These are phyloP conservation scores for Pseudoneurospora amorphoporcata DNA, from an alignment of 495 filamentous ascomycete genomes.

Conservation along the genomic window DNA sequence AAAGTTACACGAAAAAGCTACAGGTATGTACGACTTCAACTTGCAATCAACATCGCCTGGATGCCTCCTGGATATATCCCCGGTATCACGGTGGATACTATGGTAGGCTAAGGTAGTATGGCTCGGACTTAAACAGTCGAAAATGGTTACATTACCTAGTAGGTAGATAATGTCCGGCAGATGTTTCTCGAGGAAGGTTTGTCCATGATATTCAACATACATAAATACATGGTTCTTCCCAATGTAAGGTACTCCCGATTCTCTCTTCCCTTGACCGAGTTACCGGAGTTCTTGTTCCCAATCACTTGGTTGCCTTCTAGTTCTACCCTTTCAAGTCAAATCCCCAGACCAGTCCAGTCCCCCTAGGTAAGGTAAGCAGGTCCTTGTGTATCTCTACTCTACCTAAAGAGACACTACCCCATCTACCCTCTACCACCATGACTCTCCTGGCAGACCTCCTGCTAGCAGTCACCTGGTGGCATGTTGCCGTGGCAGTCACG, in stretches of 20 bases:
- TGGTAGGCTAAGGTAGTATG: neutral
- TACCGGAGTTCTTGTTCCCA: neutral
- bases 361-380: neutral
- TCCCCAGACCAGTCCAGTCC: neutral
- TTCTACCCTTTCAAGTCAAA: too few species aligned
- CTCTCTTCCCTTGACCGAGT: neutral
- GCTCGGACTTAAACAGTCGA: neutral
- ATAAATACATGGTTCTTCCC: neutral
- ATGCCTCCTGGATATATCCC: neutral
- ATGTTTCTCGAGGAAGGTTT: neutral
- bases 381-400: neutral
- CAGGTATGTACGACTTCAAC: neutral
- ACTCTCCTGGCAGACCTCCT: constrained; percentile 4
- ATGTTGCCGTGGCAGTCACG: constrained; percentile 1
- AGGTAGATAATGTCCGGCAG: neutral
- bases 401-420: neutral
- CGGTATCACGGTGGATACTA: neutral
- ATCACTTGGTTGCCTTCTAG: neutral
- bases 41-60: neutral
- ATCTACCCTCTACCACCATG: neutral
- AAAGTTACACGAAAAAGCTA: neutral
- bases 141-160: neutral
- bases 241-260: neutral
- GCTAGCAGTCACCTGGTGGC: neutral
- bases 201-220: neutral